Conservation (phyloP, 106 monocot species). For the Allium sativum region DNA sequence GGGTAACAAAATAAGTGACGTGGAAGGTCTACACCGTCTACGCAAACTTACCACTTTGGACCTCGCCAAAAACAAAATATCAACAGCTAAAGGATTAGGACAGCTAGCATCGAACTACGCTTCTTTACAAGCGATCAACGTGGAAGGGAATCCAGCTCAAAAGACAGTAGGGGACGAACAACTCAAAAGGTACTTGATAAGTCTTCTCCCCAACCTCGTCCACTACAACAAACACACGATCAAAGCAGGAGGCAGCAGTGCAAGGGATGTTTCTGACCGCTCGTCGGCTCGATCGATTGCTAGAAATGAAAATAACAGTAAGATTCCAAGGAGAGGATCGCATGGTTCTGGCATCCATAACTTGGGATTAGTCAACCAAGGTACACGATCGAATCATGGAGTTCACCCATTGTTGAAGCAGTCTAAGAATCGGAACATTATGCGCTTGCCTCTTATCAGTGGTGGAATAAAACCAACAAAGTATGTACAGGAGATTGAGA, state of each 20-base stretch:
- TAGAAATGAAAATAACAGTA: constrained; percentile 23
- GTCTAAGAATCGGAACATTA: constrained; percentile 4
- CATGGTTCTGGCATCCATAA: constrained; percentile 5
- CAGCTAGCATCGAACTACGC: constrained; percentile 72
- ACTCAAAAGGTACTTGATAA: constrained; percentile 45
- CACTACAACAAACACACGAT: constrained; percentile 59
- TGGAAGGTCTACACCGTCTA: constrained; percentile 78
- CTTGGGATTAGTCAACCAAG: background rate
- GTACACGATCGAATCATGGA: constrained; percentile 9
- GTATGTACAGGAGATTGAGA: background rate
- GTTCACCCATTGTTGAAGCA: constrained; percentile 6
- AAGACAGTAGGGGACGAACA: constrained; percentile 70
- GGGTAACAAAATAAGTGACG: constrained; percentile 79
- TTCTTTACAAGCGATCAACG: constrained; percentile 48
- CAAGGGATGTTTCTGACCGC: constrained; percentile 30
- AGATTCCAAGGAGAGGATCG: constrained; percentile 7
- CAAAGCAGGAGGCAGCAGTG: constrained; percentile 11
- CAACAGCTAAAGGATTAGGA: constrained; percentile 49
- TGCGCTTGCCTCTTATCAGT: background rate
- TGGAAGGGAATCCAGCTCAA: constrained; percentile 65
- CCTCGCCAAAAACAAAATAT: constrained; percentile 50
- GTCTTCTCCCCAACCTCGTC: constrained; percentile 44
- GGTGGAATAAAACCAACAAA: constrained; percentile 9
- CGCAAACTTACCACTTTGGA: constrained; percentile 61
- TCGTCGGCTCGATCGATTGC: background rate